Conservation (phyloP, 2,329 filamentous ascomycete genomes). For the Aspergillus piperis region DNA sequence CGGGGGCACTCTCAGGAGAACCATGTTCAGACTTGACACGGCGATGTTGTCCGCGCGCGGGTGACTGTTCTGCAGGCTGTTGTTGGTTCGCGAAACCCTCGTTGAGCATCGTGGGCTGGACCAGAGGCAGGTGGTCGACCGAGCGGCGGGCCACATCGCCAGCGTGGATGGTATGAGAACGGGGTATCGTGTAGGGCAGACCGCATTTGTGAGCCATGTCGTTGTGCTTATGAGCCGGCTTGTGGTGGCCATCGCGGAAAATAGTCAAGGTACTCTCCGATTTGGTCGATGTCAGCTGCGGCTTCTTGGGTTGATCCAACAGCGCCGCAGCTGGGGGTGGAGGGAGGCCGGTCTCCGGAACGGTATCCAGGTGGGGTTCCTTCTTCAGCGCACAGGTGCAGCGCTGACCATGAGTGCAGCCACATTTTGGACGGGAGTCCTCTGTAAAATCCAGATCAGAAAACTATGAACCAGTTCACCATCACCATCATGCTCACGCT, state of each 20-base stretch:
- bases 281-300: slow-evolving; percentile 58
- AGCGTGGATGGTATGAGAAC: slow-evolving; percentile 53
- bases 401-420: slow-evolving; percentile 61
- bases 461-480: slow-evolving; percentile 27
- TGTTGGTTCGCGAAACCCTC: slow-evolving; percentile 27
- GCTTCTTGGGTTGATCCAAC: slow-evolving; percentile 54
- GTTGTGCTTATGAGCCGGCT: slow-evolving; percentile 65
- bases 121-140: slow-evolving; percentile 53
- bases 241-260: slow-evolving; percentile 66
- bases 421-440: slow-evolving; percentile 40
- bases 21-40: slow-evolving; percentile 49
- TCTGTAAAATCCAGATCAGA: slow-evolving; percentile 39
- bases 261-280: slow-evolving; percentile 62
- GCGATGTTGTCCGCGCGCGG: slow-evolving; percentile 35
- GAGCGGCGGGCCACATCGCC: slow-evolving; percentile 52
- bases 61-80: slow-evolving; percentile 33
- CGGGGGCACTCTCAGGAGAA: slow-evolving; percentile 45
- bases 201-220: slow-evolving; percentile 64
- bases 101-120: slow-evolving; percentile 34
- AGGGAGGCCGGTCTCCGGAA: slow-evolving; percentile 49
- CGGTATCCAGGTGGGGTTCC: slow-evolving; percentile 54
- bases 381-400: slow-evolving; percentile 64
- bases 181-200: slow-evolving; percentile 63
- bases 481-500: slow-evolving; percentile 40
- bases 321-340: slow-evolving; percentile 42